Percentiles rank a stretch among this genome's conserved stretches.
Conservation (phyloP, 2,329 filamentous ascomycete species). For the Colletotrichum paranaense region DNA sequence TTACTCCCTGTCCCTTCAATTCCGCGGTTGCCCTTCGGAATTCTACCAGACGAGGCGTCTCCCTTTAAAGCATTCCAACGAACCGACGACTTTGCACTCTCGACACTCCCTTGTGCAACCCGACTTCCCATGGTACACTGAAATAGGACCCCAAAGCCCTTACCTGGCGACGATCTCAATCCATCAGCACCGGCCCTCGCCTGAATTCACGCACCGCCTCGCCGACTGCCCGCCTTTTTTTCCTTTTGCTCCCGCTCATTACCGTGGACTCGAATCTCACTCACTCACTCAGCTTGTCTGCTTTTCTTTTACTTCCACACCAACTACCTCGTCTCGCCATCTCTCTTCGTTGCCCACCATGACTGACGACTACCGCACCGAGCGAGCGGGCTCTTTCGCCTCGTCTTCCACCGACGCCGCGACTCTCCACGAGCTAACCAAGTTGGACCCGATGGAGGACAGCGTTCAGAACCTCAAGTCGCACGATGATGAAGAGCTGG, state of each 20-base stretch:
- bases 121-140: constrained; percentile 18
- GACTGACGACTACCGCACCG: constrained; percentile 38
- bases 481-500: constrained; percentile 50
- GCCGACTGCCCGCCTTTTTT: not conserved
- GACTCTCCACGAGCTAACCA: constrained; percentile 48
- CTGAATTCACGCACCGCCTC: not conserved
- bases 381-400: constrained; percentile 44
- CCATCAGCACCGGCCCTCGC: not conserved
- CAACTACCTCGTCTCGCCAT: not conserved
- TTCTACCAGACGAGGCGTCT: constrained; percentile 18
- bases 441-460: constrained; percentile 46
- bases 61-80: constrained; percentile 30
- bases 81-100: not conserved
- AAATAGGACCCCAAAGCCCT: constrained; percentile 24
- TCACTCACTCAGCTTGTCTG: not conserved
- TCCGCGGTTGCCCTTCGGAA: constrained; percentile 7
- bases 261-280: not conserved
- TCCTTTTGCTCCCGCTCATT: not conserved
- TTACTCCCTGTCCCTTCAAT: constrained; percentile 10
- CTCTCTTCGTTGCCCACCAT: constrained; percentile 32
- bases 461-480: constrained; percentile 44
- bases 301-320: not conserved
- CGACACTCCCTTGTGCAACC: constrained; percentile 13
- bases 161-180: not conserved
- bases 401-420: constrained; percentile 48